These are phyloP conservation scores for Diaporthe ilicicola DNA, from an alignment of 2,329 filamentous ascomycete species.

Conservation along the genomic window DNA sequence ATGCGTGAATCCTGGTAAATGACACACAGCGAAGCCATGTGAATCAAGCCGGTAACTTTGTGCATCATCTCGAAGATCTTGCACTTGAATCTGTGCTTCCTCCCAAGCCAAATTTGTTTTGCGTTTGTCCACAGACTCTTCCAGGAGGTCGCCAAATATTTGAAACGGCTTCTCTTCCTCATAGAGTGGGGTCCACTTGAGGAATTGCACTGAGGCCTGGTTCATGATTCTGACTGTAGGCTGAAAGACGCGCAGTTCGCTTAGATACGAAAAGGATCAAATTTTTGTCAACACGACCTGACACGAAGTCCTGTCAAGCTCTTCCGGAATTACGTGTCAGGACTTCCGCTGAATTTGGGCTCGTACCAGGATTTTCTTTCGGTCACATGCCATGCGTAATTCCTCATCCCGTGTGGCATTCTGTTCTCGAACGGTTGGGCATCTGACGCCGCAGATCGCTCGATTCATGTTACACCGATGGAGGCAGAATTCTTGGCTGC, in stretches of 20 bases:
- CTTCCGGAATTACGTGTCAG: no score
- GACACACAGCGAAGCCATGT: background rate
- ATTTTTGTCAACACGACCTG: background rate
- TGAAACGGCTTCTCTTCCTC: background rate
- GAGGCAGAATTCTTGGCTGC: background rate
- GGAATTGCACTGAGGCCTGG: background rate
- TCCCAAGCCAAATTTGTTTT: constrained; percentile 3
- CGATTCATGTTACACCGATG: background rate
- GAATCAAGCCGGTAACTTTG: background rate
- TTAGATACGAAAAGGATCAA: background rate
- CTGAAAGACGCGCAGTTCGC: no score
- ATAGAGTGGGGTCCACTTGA: background rate
- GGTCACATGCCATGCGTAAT: background rate
- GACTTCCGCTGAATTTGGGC: background rate
- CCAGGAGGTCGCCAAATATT: background rate
- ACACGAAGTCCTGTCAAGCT: background rate
- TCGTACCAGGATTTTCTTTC: background rate
- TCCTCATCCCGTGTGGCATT: no score
- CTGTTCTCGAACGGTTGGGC: background rate
- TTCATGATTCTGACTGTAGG: background rate
- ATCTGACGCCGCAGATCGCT: background rate
- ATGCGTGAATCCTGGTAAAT: background rate
- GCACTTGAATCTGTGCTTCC: background rate
- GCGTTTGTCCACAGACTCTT: background rate
- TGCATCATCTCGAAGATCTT: background rate